Percentiles rank a stretch among this genome's conserved stretches.
phyloP scores from a whole-genome alignment of 73 alveolate species.

The Symbiodinium pilosum region DNA sequence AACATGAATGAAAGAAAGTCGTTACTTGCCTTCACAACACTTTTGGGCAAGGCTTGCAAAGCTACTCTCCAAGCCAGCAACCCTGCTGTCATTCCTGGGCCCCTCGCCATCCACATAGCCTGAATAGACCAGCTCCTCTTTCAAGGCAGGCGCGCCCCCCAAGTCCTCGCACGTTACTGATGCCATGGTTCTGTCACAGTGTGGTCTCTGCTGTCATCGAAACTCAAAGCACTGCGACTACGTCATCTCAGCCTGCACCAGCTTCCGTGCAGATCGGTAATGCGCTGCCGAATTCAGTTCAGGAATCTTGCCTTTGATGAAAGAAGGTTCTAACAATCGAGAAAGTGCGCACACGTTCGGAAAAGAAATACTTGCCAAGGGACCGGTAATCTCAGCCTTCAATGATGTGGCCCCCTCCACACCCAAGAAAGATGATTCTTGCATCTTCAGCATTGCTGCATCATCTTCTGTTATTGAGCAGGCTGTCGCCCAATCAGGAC shows the following conservation, averaged over 20 bases:
- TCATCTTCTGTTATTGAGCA: constrained; percentile 73
- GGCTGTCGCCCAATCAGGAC: constrained; percentile 79
- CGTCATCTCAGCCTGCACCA: constrained; percentile 89
- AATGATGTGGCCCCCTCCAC: constrained; percentile 89
- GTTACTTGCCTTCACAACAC: too few relatives aligned
- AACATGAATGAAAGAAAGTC: too few relatives aligned
- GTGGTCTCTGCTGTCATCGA: background rate
- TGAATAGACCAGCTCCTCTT: constrained; percentile 84
- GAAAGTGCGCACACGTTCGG: too few relatives aligned
- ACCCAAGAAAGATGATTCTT: constrained; percentile 86
- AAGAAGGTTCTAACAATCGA: too few relatives aligned
- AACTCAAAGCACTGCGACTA: background rate
- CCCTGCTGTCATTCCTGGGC: too few relatives aligned
- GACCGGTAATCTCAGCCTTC: constrained; percentile 88
- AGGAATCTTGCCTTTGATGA: constrained; percentile 57
- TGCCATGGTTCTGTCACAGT: background rate
- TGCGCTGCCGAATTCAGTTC: constrained; percentile 90
- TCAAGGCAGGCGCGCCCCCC: constrained; percentile 84
- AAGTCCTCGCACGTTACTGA: constrained; percentile 11
- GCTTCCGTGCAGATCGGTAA: constrained; percentile 72
- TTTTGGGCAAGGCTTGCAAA: too few relatives aligned
- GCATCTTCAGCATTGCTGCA: constrained; percentile 89
- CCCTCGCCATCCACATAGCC: constrained; percentile 79
- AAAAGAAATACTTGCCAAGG: too few relatives aligned
- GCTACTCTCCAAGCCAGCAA: too few relatives aligned